These are phyloP conservation scores for Solanum hybrid DNA, from an alignment of 305 asterid species.

Conservation along the genomic window DNA sequence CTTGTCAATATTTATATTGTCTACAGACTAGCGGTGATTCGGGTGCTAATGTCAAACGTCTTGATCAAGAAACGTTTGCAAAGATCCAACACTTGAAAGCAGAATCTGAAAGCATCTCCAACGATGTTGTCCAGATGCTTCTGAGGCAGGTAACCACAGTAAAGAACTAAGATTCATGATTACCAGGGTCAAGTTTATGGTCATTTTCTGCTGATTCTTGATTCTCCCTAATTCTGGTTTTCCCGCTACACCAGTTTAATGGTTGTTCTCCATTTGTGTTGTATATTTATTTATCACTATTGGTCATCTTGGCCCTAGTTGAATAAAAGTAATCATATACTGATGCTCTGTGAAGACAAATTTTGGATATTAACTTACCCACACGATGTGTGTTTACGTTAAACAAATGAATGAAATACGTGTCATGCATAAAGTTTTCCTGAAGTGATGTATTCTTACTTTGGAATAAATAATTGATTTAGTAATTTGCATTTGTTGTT, in stretches of 20 bases:
- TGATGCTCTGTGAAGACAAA: background rate
- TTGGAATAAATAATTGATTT: background rate
- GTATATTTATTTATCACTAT: background rate
- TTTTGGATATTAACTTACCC: background rate
- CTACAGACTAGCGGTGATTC: constrained; percentile 66
- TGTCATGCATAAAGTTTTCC: background rate
- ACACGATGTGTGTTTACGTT: background rate
- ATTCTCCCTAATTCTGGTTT: background rate
- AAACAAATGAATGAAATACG: background rate
- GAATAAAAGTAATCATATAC: background rate
- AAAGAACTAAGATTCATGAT: background rate
- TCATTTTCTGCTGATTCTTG: background rate
- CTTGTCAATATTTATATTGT: background rate
- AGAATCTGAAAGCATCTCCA: constrained; percentile 52
- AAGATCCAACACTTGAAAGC: constrained; percentile 49
- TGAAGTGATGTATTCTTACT: background rate
- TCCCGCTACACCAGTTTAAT: background rate
- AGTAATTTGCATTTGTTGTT: background rate
- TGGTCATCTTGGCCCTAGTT: background rate
- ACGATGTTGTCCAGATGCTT: constrained; percentile 29
- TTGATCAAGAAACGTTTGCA: constrained; percentile 54
- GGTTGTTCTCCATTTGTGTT: background rate
- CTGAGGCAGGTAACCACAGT: constrained; percentile 16
- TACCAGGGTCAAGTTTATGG: background rate
- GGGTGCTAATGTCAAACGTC: constrained; percentile 70